Evolutionary conservation across 345 rosid genomes (phyloP).

Genomic region (Acer campestre): DNA sequence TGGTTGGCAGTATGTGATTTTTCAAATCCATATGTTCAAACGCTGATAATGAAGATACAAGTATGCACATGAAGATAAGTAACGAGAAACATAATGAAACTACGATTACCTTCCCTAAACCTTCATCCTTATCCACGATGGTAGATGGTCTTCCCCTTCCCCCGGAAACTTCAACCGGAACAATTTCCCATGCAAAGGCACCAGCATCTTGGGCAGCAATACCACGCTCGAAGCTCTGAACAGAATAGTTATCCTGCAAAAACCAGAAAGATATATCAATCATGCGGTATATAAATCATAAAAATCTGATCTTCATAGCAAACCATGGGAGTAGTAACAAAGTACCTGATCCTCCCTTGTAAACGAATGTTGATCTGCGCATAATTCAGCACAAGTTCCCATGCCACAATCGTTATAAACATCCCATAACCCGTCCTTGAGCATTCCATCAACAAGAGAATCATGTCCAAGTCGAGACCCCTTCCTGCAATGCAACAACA

Average conservation of each 20-base stretch:
- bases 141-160: conserved; percentile 89
- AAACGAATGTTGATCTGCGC: conserved; percentile 74
- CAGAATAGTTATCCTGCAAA: conserved; percentile 76
- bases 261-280: conserved; percentile 19
- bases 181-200: conserved; percentile 93
- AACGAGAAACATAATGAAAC: not conserved
- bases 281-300: not conserved
- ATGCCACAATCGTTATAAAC: conserved; percentile 86
- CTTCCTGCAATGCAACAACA: conserved; percentile 55
- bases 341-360: conserved; percentile 89
- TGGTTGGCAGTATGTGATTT: not conserved
- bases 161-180: conserved; percentile 93
- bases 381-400: conserved; percentile 95
- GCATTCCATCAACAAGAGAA: conserved; percentile 90
- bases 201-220: conserved; percentile 89
- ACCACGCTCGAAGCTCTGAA: conserved; percentile 97
- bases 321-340: conserved; percentile 17
- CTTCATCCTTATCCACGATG: conserved; percentile 89
- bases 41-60: not conserved
- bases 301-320: not conserved
- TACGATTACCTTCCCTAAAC: conserved; percentile 81
- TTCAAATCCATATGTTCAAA: not conserved
- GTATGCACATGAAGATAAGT: too few species aligned
- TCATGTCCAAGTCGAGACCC: conserved; percentile 98
- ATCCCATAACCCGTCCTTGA: conserved; percentile 99